Evolutionary conservation across 164 flowering plant genomes (phyloP).

Genomic region (Vitis rotundifolia): DNA sequence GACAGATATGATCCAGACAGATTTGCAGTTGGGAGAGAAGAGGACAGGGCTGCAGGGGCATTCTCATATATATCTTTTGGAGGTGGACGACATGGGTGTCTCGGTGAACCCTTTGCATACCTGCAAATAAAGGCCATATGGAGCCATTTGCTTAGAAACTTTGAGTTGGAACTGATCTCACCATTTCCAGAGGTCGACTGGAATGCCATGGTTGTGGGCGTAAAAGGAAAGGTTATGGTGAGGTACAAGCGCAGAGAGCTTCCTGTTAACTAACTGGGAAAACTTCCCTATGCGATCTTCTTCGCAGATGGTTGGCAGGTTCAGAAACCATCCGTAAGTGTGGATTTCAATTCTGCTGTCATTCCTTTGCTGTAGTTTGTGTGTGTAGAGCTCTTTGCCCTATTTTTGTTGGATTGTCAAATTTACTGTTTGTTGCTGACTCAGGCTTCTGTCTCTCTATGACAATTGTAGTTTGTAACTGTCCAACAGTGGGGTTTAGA

Average conservation of each 20-base stretch:
- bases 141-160: conserved; percentile 88
- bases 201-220: conserved; percentile 99
- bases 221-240: conserved; percentile 93
- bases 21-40: conserved; percentile 83
- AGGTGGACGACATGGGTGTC: conserved; percentile 96
- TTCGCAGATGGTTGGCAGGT: too few relatives aligned
- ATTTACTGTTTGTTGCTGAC: too few relatives aligned
- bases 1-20: conserved; percentile 85
- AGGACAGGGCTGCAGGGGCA: conserved; percentile 90
- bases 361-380: too few relatives aligned
- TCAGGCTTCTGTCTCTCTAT: too few relatives aligned
- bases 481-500: too few relatives aligned
- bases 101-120: conserved; percentile 95
- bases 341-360: too few relatives aligned
- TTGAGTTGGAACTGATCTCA: conserved; percentile 78
- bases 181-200: conserved; percentile 95
- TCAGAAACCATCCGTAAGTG: too few relatives aligned
- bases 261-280: conserved; percentile 20
- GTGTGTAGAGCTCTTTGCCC: too few relatives aligned
- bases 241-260: conserved; percentile 78
- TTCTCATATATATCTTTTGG: conserved; percentile 94
- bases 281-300: too few relatives aligned
- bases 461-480: too few relatives aligned
- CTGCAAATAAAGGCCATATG: conserved; percentile 94
- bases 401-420: too few relatives aligned